Base-by-base conservation (phyloP, 2,329 filamentous ascomycete genomes). In the Fusarium udum region DNA sequence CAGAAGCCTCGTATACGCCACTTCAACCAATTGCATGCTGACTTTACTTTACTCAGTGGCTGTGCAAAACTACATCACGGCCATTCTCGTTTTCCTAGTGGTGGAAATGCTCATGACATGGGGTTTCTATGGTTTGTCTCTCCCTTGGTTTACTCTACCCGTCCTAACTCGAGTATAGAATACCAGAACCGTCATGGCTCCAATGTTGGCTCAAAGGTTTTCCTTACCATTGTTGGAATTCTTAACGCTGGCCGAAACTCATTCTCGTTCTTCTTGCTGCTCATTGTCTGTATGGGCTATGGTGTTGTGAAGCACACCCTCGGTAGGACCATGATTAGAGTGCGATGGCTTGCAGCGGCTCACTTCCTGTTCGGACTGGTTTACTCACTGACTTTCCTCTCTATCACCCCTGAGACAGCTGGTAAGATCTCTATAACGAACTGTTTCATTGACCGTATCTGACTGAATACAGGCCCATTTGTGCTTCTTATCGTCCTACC, bases 211-310 rank as follows among this genome's bases (percentile, higher is more conserved):
- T 91, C 94, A 64, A 97, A 97, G 81, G 92, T 92, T 11, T 87
- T 98, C 64, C 92, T 99, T 84, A 91, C 98, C 24, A 85, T 98
- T 31, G 95, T 98, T n/a, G 95, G 95, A 42, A 88, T 98, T 31
- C 87, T 99, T 49, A 98, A 97, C 80, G 96, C 96, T 10, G 95
- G 92, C 63, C 90, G 96, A 73, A 99, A 98, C 83, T 98, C 95
- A 0, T 98, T 99, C 82, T 98, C 95, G 1, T 99, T 99, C 87
- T 99, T 99, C 87, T 87, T 99, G 56, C 88, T 99, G 14, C 91
- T 99, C 60, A 98, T 99, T 75, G 96, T 99, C 37, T 99, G 96
- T 83, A 99, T 99, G 96, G 96, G 96, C 37, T 99, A 99, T 78
- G 96, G 96, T 77, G 97, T 99, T 31, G 97, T 99, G 75, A 98